These are phyloP conservation scores for Helotiales sp. DNA, from an alignment of 2,329 filamentous ascomycete species.

Conservation along the genomic window DNA sequence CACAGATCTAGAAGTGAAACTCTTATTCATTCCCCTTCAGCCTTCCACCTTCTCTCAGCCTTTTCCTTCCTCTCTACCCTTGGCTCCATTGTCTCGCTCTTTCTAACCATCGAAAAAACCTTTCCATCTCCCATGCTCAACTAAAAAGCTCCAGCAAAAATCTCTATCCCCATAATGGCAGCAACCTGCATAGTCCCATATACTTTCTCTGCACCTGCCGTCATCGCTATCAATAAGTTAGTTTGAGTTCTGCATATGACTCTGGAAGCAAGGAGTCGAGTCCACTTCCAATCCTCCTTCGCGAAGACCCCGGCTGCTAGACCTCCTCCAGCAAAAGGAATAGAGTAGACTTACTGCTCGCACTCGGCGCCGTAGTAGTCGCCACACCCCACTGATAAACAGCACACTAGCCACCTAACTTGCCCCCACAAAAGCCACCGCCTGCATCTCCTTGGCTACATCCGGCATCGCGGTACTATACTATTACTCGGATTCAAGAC, in stretches of 20 bases:
- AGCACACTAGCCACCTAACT: constrained; percentile 47
- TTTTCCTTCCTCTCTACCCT: not conserved
- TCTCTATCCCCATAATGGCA: constrained; percentile 43
- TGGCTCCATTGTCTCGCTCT: not conserved
- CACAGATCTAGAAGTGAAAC: no score
- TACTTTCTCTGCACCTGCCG: not conserved
- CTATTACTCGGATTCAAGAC: no score
- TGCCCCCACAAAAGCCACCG: constrained; percentile 55
- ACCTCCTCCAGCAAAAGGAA: constrained; percentile 1
- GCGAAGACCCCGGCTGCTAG: not conserved
- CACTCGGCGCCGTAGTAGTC: constrained; percentile 37
- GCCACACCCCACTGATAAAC: constrained; percentile 54
- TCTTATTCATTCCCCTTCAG: no score
- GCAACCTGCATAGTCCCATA: constrained; percentile 43
- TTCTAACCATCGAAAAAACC: not conserved
- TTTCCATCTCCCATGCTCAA: not conserved
- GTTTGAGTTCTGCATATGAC: constrained; percentile 33
- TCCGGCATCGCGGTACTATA: constrained; percentile 26
- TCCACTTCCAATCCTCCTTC: no score
- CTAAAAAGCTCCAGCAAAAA: constrained; percentile 8
- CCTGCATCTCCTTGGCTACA: constrained; percentile 44
- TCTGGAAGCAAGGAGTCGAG: no score
- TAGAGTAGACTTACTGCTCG: not conserved
- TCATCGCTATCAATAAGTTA: no score
- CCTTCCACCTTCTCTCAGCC: no score